Evolutionary conservation across 805 yeast genomes (phyloP).

Genomic region (Myxozyma vanderwaltii): DNA sequence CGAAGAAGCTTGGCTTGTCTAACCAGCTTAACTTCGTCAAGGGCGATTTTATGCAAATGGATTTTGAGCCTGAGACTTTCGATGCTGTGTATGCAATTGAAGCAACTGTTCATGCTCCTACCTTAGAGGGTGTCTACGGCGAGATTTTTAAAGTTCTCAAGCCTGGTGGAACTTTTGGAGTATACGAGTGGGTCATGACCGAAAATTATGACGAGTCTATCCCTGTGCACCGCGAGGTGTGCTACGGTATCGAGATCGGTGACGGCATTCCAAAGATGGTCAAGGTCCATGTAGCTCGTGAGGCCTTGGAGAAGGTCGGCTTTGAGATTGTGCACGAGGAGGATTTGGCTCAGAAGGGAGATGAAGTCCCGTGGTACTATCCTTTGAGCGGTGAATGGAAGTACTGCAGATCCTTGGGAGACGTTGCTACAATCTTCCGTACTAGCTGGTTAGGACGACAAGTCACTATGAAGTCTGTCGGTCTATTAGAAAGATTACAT

Average conservation of each 20-base stretch:
- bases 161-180: constrained; percentile 98
- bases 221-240: constrained; percentile 87
- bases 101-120: constrained; percentile 98
- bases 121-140: constrained; percentile 89
- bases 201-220: constrained; percentile 84
- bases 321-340: constrained; percentile 73
- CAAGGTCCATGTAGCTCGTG: constrained; percentile 77
- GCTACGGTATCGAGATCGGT: constrained; percentile 96
- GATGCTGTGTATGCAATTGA: constrained; percentile 98
- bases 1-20: constrained; percentile 63
- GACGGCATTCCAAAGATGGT: constrained; percentile 99
- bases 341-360: constrained; percentile 80
- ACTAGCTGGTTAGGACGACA: constrained; percentile 85
- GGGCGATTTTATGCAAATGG: constrained; percentile 99
- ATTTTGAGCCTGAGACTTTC: constrained; percentile 82
- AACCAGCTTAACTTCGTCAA: constrained; percentile 82
- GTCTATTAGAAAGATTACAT: constrained; percentile 79
- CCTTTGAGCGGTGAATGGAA: constrained; percentile 95
- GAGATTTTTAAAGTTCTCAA: constrained; percentile 93
- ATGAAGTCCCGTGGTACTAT: constrained; percentile 94
- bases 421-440: constrained; percentile 82
- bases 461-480: constrained; percentile 77
- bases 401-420: constrained; percentile 76
- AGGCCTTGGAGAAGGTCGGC: constrained; percentile 84
- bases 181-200: constrained; percentile 99